phyloP scores from a whole-genome alignment of 2,329 filamentous ascomycete genomes.

The Epicoccum nigrum region DNA sequence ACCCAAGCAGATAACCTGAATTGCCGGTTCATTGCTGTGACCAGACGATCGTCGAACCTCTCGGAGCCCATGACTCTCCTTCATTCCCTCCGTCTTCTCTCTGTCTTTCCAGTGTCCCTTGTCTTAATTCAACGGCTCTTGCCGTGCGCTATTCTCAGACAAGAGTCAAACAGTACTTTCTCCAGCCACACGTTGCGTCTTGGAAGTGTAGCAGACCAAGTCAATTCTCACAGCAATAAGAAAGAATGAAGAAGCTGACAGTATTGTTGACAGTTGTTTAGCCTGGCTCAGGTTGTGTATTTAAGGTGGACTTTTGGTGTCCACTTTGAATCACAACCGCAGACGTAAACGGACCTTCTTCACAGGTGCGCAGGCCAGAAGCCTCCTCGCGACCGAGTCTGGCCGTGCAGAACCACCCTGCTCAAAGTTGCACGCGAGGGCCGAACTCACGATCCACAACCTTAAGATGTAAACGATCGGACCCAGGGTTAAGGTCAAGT shows the following conservation, averaged over 20 bases:
- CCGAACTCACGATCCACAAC: constrained; percentile 5
- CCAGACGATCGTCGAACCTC: constrained; percentile 46
- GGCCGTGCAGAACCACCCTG: neutral
- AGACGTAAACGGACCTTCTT: constrained; percentile 2
- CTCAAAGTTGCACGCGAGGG: constrained; percentile 6
- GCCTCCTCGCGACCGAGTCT: neutral
- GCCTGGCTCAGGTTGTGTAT: neutral
- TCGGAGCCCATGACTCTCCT: constrained; percentile 46
- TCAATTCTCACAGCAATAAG: neutral
- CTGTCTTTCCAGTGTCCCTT: neutral
- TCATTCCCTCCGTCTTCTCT: constrained; percentile 44
- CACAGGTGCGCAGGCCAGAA: neutral
- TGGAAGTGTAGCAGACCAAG: neutral
- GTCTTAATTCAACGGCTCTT: no score
- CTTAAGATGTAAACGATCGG: constrained; percentile 8
- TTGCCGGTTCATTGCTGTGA: constrained; percentile 46
- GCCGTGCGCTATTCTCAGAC: no score
- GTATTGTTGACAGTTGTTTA: neutral
- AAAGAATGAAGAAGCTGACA: neutral
- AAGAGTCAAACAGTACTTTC: neutral
- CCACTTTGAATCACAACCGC: neutral
- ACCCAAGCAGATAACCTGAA: constrained; percentile 67
- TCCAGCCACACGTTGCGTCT: neutral
- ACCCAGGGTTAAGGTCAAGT: constrained; percentile 10
- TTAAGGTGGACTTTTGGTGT: neutral